Conservation (phyloP, 139 green algal species). For the Nannochloris sp. region DNA sequence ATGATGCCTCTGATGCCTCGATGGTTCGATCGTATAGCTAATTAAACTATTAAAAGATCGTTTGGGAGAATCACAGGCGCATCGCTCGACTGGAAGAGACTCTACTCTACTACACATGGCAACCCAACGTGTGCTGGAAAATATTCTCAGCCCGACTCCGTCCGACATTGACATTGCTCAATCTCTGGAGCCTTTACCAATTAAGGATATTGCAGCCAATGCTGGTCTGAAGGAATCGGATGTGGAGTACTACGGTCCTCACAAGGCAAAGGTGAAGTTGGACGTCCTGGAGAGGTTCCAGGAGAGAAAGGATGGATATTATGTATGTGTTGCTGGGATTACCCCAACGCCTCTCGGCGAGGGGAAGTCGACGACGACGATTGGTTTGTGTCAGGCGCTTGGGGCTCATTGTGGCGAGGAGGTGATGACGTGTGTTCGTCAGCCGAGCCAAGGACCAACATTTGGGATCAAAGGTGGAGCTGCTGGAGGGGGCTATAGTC, state of each 20-base stretch:
- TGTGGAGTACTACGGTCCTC: slow-evolving; percentile 71
- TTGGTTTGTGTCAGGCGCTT: slow-evolving; percentile 93
- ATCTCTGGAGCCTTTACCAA: slow-evolving; percentile 47
- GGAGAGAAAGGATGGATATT: slow-evolving; percentile 55
- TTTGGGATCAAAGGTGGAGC: slow-evolving; percentile 94
- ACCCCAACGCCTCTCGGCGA: slow-evolving; percentile 91
- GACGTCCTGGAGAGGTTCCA: slow-evolving; percentile 49
- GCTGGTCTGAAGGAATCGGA: slow-evolving; percentile 62
- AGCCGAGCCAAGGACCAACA: slow-evolving; percentile 92
- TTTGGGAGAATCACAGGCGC: background rate
- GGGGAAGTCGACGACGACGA: slow-evolving; percentile 95
- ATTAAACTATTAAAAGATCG: too few relatives aligned
- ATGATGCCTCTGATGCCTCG: too few relatives aligned
- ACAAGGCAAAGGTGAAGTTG: slow-evolving; percentile 85
- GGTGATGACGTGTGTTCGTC: slow-evolving; percentile 85
- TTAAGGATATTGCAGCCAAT: slow-evolving; percentile 67
- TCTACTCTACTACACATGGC: slow-evolving; percentile 2
- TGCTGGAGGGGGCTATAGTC: slow-evolving; percentile 92
- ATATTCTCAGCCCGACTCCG: slow-evolving; percentile 49
- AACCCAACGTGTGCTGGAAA: slow-evolving; percentile 5
- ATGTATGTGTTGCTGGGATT: slow-evolving; percentile 94
- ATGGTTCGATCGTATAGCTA: too few relatives aligned
- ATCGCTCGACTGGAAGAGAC: background rate
- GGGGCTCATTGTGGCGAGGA: slow-evolving; percentile 77
- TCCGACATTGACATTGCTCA: slow-evolving; percentile 91